A percentile compares a stretch with the other conserved stretches of the same genome.
phyloP scores from a whole-genome alignment of 2,329 filamentous ascomycete species.

The Colletotrichum sp. region DNA sequence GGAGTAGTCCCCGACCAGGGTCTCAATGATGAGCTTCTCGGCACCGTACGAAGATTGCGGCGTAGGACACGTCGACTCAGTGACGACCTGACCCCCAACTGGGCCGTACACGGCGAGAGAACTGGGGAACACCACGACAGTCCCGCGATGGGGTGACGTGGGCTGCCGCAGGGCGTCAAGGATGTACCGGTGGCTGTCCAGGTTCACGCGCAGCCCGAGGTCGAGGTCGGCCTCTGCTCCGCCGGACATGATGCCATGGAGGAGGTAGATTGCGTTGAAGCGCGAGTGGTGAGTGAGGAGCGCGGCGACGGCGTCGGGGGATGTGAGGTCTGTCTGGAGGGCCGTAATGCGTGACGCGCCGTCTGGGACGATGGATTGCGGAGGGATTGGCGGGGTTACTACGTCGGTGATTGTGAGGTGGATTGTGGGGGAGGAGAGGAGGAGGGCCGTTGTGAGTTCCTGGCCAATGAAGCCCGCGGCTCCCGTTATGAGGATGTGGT shows the following conservation, averaged over 20 bases:
- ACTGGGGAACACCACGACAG: conserved; percentile 62
- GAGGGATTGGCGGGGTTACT: conserved; percentile 54
- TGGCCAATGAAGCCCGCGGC: conserved; percentile 70
- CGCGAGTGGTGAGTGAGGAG: conserved; percentile 30
- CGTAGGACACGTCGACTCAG: conserved; percentile 48
- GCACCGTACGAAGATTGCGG: conserved; percentile 65
- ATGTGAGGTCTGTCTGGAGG: conserved; percentile 37
- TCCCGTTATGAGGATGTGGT: conserved; percentile 65
- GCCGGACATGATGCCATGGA: conserved; percentile 70
- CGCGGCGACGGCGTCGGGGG: conserved; percentile 29
- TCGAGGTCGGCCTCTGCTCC: conserved; percentile 65
- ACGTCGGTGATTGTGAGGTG: conserved; percentile 64
- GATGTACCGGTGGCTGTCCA: conserved; percentile 59
- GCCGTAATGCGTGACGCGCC: conserved; percentile 24
- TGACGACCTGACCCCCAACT: conserved; percentile 37
- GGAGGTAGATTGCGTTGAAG: conserved; percentile 58
- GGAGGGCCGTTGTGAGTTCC: conserved; percentile 60
- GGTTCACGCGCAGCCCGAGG: conserved; percentile 60
- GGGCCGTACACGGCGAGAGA: conserved; percentile 66
- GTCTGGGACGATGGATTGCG: conserved; percentile 31
- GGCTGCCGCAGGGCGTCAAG: conserved; percentile 53
- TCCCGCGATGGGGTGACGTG: conserved; percentile 42
- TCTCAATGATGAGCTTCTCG: conserved; percentile 67
- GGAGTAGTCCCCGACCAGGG: conserved; percentile 56
- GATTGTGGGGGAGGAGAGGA: conserved; percentile 42